Evolutionary conservation across 2,329 filamentous ascomycete species (phyloP).

Genomic region (Eurotiales sp.): DNA sequence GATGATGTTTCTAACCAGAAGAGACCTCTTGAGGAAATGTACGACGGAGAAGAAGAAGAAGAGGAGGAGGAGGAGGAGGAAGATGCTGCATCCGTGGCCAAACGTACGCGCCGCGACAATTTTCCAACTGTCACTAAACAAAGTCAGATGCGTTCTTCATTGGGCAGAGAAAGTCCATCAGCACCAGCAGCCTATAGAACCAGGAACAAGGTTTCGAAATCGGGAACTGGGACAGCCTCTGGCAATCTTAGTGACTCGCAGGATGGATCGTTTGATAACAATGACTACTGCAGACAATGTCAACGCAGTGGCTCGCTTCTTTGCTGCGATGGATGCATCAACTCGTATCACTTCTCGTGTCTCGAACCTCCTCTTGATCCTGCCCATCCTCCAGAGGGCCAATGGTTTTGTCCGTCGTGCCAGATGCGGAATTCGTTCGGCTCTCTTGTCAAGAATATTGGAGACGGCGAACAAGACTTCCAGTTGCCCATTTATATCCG

Average conservation of each 20-base stretch:
- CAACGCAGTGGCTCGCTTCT: constrained; percentile 78
- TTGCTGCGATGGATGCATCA: constrained; percentile 88
- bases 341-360: constrained; percentile 87
- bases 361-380: constrained; percentile 73
- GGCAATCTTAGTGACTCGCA: not conserved
- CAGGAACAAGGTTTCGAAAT: not conserved
- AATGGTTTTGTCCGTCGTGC: constrained; percentile 75
- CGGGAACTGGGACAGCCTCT: not conserved
- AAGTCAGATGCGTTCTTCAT: constrained; percentile 25
- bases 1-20: constrained; percentile 24
- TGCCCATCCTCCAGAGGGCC: constrained; percentile 61
- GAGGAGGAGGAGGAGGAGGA: constrained; percentile 21
- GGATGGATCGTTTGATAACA: constrained; percentile 59
- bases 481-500: constrained; percentile 67
- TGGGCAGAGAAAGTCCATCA: constrained; percentile 13
- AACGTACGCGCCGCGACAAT: constrained; percentile 25
- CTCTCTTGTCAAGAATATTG: constrained; percentile 60
- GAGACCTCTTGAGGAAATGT: constrained; percentile 27
- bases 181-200: not conserved
- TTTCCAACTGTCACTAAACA: constrained; percentile 22
- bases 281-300: constrained; percentile 86
- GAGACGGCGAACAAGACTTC: constrained; percentile 67
- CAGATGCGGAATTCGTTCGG: constrained; percentile 57
- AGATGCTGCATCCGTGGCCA: constrained; percentile 17
- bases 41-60: constrained; percentile 25